phyloP scores from a whole-genome alignment of 306 rosid genomes.

The Lagenaria siceraria region DNA sequence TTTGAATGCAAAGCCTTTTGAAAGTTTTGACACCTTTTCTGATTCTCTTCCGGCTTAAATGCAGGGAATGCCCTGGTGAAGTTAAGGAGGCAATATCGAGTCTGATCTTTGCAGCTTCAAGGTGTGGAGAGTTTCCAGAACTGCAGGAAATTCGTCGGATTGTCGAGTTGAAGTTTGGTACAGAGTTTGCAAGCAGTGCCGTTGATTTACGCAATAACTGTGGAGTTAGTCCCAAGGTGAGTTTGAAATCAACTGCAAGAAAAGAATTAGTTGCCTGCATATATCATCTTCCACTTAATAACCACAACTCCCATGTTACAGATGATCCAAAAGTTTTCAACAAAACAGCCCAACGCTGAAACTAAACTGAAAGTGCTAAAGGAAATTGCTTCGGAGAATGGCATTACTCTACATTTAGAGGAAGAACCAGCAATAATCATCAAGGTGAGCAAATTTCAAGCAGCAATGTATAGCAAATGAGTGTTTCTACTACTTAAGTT shows the following conservation, averaged over 20 bases:
- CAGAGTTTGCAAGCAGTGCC: conserved; percentile 49
- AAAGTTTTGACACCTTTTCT: neutral
- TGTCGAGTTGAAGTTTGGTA: conserved; percentile 53
- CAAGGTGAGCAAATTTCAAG: neutral
- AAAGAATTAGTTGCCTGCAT: neutral
- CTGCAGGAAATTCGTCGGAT: conserved; percentile 66
- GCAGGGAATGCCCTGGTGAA: conserved; percentile 73
- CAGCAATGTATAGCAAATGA: neutral
- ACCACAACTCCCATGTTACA: conserved; percentile 11
- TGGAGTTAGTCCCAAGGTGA: conserved; percentile 54
- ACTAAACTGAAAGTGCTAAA: conserved; percentile 53
- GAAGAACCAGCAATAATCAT: conserved; percentile 24
- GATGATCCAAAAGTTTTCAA: conserved; percentile 63
- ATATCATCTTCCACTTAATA: neutral
- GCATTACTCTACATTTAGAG: conserved; percentile 42
- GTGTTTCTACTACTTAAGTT: neutral
- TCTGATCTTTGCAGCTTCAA: conserved; percentile 56
- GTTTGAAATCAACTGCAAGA: neutral
- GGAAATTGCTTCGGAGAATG: conserved; percentile 64
- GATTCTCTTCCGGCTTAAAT: neutral
- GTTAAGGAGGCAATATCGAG: conserved; percentile 62
- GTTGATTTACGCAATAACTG: conserved; percentile 62
- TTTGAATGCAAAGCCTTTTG: neutral
- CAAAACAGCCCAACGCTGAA: conserved; percentile 51
- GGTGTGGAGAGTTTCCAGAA: conserved; percentile 96